Evolutionary conservation across 352 stramenopile species (phyloP), one percentile per base, ranked within the genome.

Genomic region (Elongisporangium prolatum): DNA sequence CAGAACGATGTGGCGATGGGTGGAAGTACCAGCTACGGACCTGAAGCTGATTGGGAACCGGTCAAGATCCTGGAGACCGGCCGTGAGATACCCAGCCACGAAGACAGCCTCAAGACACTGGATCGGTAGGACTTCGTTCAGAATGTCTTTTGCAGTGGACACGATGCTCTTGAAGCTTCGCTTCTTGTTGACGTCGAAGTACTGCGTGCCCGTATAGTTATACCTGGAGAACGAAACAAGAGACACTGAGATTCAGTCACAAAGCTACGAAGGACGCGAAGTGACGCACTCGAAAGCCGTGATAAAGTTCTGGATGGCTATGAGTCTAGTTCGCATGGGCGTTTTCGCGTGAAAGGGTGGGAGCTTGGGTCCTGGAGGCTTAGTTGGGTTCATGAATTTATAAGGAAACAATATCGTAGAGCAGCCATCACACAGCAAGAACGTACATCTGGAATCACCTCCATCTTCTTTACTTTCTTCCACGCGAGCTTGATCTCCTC

Each of bases 61-160:
- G 25, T 92, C 81, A 16, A 94, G 67, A 25, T 92, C 80, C 1
- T 61, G 50, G 6, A 90, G 55, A 4, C 73, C 83, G 3, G 86
- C 74, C 6, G 86, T 96, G 24, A 96, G 63, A 49, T 94, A 95
- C 6, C 80, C 75, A 3, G 65, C 83, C 13, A 96, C 65, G 52
- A 96, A 96, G 4, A 96, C 84, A 2, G 83, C 88, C 71, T 96
- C 88, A 8, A 96, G 74, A 65, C 86, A 96, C 59, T 96, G 86
- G 52, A 96, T 96, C 21, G 88, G 85, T 18, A 96, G 61, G n/a
- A 76, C 69, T 22, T 96, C 82, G 49, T 75, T 77, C 21, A 91
- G 64, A 50, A 96, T 96, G 14, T 95, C 86, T 56, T 94, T 93
- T 3, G 88, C 88, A 0, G 86, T 96, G 24, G 77, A 84, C 5